phyloP scores from a whole-genome alignment of 208 protist genomes.

The Leishmania gerbilli region DNA sequence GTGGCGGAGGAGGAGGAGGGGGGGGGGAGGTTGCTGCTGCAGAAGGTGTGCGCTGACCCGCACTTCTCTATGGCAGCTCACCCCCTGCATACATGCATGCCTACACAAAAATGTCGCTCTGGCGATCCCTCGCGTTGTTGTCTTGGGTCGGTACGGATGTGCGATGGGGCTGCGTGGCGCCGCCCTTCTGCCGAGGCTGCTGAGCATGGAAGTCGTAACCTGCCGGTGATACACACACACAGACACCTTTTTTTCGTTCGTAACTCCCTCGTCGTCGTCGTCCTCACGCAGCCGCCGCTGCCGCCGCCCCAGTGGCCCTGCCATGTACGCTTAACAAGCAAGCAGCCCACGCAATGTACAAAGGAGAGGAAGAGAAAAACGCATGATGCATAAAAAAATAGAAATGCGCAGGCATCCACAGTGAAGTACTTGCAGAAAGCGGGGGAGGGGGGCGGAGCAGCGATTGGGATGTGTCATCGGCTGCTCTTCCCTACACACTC shows the following conservation, averaged over 20 bases:
- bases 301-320: no score
- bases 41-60: neutral
- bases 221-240: no score
- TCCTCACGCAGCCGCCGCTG: neutral
- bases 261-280: no score
- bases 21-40: neutral
- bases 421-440: neutral
- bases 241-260: no score
- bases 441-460: no score
- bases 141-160: neutral
- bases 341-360: neutral
- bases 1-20: neutral
- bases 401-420: constrained; percentile 1
- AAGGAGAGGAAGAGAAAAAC: neutral
- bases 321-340: neutral
- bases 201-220: no score
- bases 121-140: neutral
- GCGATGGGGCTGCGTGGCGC: neutral
- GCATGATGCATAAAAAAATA: neutral
- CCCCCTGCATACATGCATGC: neutral
- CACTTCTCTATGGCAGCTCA: neutral
- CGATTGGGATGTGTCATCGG: no score
- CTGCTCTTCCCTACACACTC: neutral
- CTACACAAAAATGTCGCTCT: neutral
- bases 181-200: no score